These are phyloP conservation scores for Chlorella sorokiniana DNA, from an alignment of 139 green algal genomes.

Conservation along the genomic window DNA sequence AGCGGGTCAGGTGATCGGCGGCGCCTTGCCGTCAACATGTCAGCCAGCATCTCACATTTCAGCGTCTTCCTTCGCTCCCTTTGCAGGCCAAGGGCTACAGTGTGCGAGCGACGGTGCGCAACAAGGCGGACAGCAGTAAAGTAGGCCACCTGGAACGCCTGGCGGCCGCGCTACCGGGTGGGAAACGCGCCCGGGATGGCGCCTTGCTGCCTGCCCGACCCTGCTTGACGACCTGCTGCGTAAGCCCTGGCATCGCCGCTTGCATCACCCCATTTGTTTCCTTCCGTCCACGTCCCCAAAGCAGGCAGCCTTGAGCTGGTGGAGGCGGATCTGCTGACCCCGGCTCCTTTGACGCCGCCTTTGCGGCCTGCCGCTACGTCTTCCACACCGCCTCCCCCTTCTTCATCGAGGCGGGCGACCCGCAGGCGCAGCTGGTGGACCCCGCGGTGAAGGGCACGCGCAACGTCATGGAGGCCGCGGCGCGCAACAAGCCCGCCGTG, in stretches of 20 bases:
- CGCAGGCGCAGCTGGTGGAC: constrained; percentile 60
- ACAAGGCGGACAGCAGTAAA: constrained; percentile 7
- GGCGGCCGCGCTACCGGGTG: constrained; percentile 42
- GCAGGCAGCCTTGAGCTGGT: constrained; percentile 47
- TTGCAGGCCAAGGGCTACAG: constrained; percentile 47
- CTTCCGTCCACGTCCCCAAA: neutral
- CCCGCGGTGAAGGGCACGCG: constrained; percentile 54
- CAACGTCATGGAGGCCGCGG: constrained; percentile 64
- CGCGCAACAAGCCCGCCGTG: constrained; percentile 49
- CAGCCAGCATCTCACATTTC: too few species aligned
- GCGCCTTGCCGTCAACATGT: too few species aligned
- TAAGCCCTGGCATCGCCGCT: neutral
- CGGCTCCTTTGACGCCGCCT: constrained; percentile 47
- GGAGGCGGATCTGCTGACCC: constrained; percentile 55
- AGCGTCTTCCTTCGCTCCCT: neutral
- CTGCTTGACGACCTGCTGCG: neutral
- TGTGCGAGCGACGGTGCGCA: constrained; percentile 54
- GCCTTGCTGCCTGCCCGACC: neutral
- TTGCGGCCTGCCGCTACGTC: constrained; percentile 58
- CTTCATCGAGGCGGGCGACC: constrained; percentile 57
- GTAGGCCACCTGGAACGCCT: constrained; percentile 33
- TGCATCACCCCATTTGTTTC: neutral
- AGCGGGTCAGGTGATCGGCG: too few species aligned
- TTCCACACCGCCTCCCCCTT: constrained; percentile 84
- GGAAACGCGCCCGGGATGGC: neutral